Evolutionary conservation across 2,329 filamentous ascomycete species (phyloP).

Genomic region (Teratosphaeria pseudoeucalypti): DNA sequence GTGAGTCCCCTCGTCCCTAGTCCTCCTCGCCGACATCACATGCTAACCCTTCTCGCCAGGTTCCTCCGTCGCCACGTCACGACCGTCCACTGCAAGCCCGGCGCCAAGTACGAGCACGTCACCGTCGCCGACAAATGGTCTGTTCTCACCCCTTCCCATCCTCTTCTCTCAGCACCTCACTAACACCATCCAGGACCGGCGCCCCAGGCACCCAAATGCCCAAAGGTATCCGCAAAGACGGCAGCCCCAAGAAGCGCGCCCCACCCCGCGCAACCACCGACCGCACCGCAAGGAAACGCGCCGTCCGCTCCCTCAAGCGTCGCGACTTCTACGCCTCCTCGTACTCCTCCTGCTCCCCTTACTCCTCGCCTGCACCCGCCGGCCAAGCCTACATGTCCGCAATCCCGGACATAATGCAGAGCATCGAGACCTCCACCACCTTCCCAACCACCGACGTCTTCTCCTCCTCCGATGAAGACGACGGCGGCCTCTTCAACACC

Average conservation of each 20-base stretch:
- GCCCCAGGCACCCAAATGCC: background rate
- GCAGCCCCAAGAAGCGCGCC: background rate
- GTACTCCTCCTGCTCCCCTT: background rate
- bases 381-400: background rate
- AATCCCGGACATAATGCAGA: background rate
- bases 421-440: background rate
- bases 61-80: conserved; percentile 21
- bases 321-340: background rate
- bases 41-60: background rate
- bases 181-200: background rate
- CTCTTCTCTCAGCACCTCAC: background rate
- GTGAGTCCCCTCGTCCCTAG: background rate
- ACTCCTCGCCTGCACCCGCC: background rate
- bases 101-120: conserved; percentile 10
- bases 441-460: background rate
- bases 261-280: background rate
- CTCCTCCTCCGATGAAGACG: background rate
- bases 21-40: background rate
- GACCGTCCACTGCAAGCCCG: conserved; percentile 12
- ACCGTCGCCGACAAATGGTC: conserved; percentile 13
- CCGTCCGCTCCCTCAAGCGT: background rate
- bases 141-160: conserved; percentile 2
- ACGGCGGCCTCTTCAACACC: background rate
- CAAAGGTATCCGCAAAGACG: background rate
- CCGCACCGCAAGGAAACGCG: background rate